These are phyloP conservation scores for Trifolium dubium DNA, from an alignment of 306 rosid genomes.

Conservation along the genomic window DNA sequence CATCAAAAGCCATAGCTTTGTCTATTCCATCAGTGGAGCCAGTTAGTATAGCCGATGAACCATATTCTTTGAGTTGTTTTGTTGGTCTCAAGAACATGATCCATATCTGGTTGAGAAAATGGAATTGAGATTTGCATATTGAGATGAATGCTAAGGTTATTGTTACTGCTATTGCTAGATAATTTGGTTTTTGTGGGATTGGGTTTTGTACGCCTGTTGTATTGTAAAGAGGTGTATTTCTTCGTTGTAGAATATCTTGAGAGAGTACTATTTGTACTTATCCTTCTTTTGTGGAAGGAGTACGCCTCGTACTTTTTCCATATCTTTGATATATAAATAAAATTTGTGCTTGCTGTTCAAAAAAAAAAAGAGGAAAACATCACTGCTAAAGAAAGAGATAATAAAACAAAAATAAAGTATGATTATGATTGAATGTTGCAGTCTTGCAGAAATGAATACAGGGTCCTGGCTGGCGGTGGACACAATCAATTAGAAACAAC, in stretches of 20 bases:
- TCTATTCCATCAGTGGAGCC: conserved; percentile 92
- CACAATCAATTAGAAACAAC: neutral
- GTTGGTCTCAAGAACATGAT: conserved; percentile 55
- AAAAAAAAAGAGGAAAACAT: neutral
- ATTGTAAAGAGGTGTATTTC: no score
- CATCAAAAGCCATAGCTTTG: conserved; percentile 63
- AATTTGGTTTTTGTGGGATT: no score
- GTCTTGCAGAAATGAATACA: neutral
- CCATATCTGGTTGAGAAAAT: conserved; percentile 57
- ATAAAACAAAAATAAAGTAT: neutral
- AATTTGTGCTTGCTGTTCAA: no score
- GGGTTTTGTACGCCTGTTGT: no score
- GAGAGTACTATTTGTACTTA: no score
- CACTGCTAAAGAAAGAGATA: neutral
- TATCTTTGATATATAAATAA: no score
- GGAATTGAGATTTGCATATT: conserved; percentile 29
- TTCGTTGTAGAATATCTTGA: no score
- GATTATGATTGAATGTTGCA: neutral
- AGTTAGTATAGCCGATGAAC: conserved; percentile 78
- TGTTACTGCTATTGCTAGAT: no score
- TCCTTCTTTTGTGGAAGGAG: no score
- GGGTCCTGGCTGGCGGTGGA: neutral
- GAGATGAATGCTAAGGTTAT: conserved; percentile 51
- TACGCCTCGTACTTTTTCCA: no score
- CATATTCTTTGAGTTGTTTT: conserved; percentile 65